These are phyloP conservation scores for Microcyclospora pomicola DNA, from an alignment of 2,329 filamentous ascomycete genomes.

Conservation along the genomic window DNA sequence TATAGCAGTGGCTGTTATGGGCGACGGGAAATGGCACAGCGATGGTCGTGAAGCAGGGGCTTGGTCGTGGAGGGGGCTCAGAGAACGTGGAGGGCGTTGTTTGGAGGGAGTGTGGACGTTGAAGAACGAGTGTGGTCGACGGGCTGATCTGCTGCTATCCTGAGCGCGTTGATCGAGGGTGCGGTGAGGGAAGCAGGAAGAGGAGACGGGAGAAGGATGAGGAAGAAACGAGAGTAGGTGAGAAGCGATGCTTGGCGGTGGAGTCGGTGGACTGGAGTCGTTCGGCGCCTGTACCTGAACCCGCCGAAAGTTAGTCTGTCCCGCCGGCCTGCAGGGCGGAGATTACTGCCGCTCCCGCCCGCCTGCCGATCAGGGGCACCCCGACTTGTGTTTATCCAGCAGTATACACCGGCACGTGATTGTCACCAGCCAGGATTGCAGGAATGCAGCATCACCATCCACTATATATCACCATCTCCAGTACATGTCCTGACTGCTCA, in stretches of 20 bases:
- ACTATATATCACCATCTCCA: too few species aligned
- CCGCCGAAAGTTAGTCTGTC: too few species aligned
- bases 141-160: constrained; percentile 1
- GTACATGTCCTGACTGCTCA: too few species aligned
- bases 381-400: too few species aligned
- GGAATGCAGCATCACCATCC: too few species aligned
- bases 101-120: neutral
- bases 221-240: constrained; percentile 1
- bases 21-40: neutral
- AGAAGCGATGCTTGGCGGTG: constrained; percentile 1
- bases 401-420: too few species aligned
- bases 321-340: too few species aligned
- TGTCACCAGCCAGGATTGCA: too few species aligned
- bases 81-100: neutral
- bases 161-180: neutral
- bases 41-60: neutral
- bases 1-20: too few species aligned
- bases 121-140: neutral
- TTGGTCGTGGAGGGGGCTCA: neutral
- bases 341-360: too few species aligned
- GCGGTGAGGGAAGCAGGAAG: neutral
- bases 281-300: too few species aligned
- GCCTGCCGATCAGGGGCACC: too few species aligned
- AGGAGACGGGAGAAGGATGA: neutral
- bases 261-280: constrained; percentile 8